phyloP scores from a whole-genome alignment of 345 rosid species.

The Salix dunnii region DNA sequence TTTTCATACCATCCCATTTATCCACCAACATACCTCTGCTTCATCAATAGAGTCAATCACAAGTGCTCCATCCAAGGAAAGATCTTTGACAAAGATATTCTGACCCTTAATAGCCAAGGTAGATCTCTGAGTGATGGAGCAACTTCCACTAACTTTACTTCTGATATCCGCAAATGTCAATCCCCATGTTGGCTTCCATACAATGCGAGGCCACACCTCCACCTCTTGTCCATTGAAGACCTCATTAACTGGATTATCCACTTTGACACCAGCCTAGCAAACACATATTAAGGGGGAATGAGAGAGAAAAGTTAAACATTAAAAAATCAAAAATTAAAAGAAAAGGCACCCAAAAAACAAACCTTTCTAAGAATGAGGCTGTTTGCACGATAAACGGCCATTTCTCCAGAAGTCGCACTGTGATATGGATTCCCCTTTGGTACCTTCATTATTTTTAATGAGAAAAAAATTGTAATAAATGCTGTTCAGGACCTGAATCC shows the following conservation, averaged over 20 bases:
- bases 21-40: constrained; percentile 57
- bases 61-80: constrained; percentile 78
- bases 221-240: constrained; percentile 88
- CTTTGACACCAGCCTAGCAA: constrained; percentile 65
- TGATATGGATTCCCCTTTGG: constrained; percentile 94
- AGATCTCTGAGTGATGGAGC: constrained; percentile 66
- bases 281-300: constrained; percentile 15
- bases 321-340: neutral
- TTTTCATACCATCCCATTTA: neutral
- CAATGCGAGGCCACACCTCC: constrained; percentile 85
- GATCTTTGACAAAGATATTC: constrained; percentile 49
- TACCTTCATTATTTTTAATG: constrained; percentile 42
- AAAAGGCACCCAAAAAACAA: neutral
- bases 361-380: constrained; percentile 72
- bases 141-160: constrained; percentile 54
- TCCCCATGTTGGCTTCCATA: constrained; percentile 93
- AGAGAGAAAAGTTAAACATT: neutral
- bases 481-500: constrained; percentile 1
- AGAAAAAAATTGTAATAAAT: neutral
- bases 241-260: constrained; percentile 56
- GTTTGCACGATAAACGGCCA: constrained; percentile 76
- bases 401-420: constrained; percentile 96
- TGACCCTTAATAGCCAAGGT: constrained; percentile 68
- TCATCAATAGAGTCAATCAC: constrained; percentile 60
- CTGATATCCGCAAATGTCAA: constrained; percentile 65